phyloP scores from a whole-genome alignment of 768 basidiomycete species.

The Tulasnella sp. region DNA sequence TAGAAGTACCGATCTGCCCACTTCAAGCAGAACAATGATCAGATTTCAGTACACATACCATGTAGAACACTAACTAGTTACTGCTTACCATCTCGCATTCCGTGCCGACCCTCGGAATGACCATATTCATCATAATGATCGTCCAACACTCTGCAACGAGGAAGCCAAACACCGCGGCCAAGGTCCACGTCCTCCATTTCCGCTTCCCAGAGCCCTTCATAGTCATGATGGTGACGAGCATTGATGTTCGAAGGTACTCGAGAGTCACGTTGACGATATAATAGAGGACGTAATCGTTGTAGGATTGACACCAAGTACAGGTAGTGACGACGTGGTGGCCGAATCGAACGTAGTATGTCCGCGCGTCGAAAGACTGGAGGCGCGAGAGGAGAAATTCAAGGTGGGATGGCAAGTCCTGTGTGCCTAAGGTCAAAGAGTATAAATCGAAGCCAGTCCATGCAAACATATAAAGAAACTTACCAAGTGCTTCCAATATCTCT shows the following conservation, averaged over 20 bases:
- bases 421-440: conserved; percentile 20
- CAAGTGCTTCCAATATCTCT: conserved; percentile 32
- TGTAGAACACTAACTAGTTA: not conserved
- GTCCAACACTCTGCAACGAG: conserved; percentile 47
- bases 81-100: conserved; percentile 34
- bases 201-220: conserved; percentile 33
- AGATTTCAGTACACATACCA: too few relatives aligned
- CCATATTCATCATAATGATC: conserved; percentile 38
- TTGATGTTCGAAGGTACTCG: conserved; percentile 48
- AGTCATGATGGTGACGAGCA: conserved; percentile 43
- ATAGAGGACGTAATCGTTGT: conserved; percentile 50
- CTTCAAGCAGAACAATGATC: conserved; percentile 29
- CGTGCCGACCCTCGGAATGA: conserved; percentile 34
- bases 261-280: conserved; percentile 44
- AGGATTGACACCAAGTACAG: conserved; percentile 56
- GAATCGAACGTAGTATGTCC: conserved; percentile 55
- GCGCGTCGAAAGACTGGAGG: conserved; percentile 46
- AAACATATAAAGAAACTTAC: not conserved
- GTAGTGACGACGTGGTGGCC: conserved; percentile 54
- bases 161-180: conserved; percentile 41
- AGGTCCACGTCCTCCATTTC: conserved; percentile 34
- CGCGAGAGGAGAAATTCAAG: conserved; percentile 45
- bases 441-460: conserved; percentile 30
- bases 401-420: conserved; percentile 8
- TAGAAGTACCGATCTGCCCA: conserved; percentile 54